Evolutionary conservation across 1,284 basidiomycete species (phyloP), one percentile per base, ranked within the genome.

Genomic region (Sporisorium sorghi): DNA sequence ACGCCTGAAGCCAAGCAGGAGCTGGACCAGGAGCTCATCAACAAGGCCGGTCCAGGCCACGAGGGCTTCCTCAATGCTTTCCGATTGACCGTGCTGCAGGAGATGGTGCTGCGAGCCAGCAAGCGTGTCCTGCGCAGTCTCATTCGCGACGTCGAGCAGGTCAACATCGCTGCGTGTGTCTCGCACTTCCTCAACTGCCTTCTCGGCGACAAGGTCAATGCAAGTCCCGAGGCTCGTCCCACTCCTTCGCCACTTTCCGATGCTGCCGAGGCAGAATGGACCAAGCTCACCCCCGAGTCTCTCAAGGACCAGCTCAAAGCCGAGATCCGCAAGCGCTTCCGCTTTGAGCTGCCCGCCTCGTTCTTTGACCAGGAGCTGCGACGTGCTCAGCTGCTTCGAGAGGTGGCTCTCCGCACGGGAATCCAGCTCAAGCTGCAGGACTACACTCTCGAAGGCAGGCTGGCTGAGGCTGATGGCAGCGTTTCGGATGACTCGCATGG

Each of bases 161-260:
- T 67, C 33, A 59, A 78, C 43, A 59, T 67, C 24, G 61, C 77
- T 17, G 65, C 77, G 6, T 77, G 76, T 63, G 66, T 83, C 58
- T 86, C 88, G 15, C 88, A 89, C 84, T 88, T 88, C 86, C 85
- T 88, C 83, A 89, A 89, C 85, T 89, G 88, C 73, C 85, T 89
- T 6, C 77, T 89, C n/a, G 88, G 88, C 50, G 75, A 85, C 10
- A 78, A 78, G 8, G 53, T 85, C 67, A 86, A 87, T 78, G 51
- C 86, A 17, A 74, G 80, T 10, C 87, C 88, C 12, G 76, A 83
- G 46, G 85, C 87, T 15, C 69, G 56, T 6, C 70, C 59, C 21
- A 28, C 49, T 19, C 44, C 46, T 12, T 73, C 78, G 47, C 75
- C 77, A 1, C 64, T 81, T 17, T 69, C 59, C 17, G 76, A 74